These are phyloP conservation scores for Xerocomus brunneocitrinus DNA, from an alignment of 768 basidiomycete genomes.

Conservation along the genomic window DNA sequence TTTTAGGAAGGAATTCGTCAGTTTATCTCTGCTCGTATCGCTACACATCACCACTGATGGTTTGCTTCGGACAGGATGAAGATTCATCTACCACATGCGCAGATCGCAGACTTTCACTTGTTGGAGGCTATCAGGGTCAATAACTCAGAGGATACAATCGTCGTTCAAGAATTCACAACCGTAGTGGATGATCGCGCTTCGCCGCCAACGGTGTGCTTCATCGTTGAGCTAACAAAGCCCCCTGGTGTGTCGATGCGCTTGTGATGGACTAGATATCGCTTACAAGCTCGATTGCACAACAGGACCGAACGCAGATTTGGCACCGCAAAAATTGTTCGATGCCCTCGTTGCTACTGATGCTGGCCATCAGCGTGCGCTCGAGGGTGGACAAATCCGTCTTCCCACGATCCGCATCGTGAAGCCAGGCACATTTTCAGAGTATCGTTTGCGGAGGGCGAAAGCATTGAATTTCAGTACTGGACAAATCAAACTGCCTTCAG, in stretches of 20 bases:
- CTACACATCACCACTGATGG: not conserved
- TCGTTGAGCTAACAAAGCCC: conserved; percentile 14
- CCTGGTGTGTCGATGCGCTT: conserved; percentile 5
- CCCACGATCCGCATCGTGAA: conserved; percentile 22
- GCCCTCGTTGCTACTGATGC: not conserved
- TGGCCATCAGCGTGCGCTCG: not conserved
- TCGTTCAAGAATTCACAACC: conserved; percentile 12
- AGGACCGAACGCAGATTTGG: conserved; percentile 7
- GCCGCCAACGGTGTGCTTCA: conserved; percentile 5
- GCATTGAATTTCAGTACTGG: not conserved
- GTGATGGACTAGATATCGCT: not conserved
- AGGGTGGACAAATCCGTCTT: not conserved
- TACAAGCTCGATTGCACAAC: not conserved
- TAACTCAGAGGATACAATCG: conserved; percentile 1
- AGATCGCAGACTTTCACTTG: conserved; percentile 12
- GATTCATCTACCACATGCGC: conserved; percentile 3
- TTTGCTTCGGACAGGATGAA: not conserved
- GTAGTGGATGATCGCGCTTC: conserved; percentile 10
- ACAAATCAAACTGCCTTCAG: conserved; percentile 16
- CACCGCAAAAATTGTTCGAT: conserved; percentile 8
- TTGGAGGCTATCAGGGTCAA: not conserved
- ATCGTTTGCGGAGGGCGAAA: conserved; percentile 11
- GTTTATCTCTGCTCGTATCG: too few relatives aligned
- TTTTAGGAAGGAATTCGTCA: too few relatives aligned
- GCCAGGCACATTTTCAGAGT: conserved; percentile 18